Base-by-base conservation (phyloP, 2,329 filamentous ascomycete species). In the Alternaria ventricosa region DNA sequence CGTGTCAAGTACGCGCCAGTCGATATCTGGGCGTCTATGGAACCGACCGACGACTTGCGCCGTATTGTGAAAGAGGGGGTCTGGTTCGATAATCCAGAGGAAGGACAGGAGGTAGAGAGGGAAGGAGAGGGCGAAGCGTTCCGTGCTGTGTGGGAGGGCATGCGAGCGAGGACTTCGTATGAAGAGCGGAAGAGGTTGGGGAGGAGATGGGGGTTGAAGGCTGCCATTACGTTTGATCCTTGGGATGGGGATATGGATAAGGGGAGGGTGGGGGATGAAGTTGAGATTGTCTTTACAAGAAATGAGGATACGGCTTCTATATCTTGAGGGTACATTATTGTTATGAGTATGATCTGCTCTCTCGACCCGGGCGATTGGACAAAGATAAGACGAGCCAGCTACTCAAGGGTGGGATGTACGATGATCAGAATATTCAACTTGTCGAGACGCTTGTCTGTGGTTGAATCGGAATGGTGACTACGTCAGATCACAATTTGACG, bases 1-100 rank as follows among this genome's bases (percentile, higher is more conserved):
- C 46, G 64, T 1, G 56, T 79, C 46, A 72, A 72, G 46, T 79
- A 79, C 47, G 70, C 73, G 54, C 75, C 78, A 6, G 74, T 70
- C 63, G 74, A 79, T 55, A 73, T 78, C 15, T 79, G 75, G 77
- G 77, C 77, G 15, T 70, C 66, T 27, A 76, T 80, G 74, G 75
- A 78, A 49, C 75, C 75, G 1, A 67, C 66, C 0, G 76, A 79
- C 36, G 67, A 78, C 22, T 57, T 79, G 56, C 33, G 53, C 10
- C 66, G 73, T 23, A 74, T 79, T 41, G 68, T 66, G 3, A 63
- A 72, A 46, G 56, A 64, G 7, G 78, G 77, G 0, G 64, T 79
- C 1, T 79, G 73, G 75, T 75, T 76, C 23, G 65, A 69, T 36
- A 68, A 67, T 0, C 59, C 57, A 0, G 61, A 60, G 7, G 71